Percentiles rank a stretch among this genome's conserved stretches.
Conservation (phyloP, 805 yeast genomes). For the Cyberlindnera meyerae region DNA sequence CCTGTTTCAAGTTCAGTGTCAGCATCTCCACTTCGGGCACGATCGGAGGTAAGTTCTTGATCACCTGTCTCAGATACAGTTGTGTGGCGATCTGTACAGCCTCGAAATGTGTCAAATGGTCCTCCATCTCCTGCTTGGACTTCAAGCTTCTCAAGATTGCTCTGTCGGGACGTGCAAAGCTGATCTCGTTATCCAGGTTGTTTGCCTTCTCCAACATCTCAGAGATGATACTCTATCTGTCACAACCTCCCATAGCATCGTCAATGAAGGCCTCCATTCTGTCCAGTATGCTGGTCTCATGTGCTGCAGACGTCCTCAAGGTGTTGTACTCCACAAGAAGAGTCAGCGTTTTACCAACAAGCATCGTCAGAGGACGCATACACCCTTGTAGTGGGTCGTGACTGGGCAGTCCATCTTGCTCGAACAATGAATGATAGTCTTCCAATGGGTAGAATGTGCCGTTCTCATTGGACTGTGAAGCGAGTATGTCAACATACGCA, state of each 20-base stretch:
- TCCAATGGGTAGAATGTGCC: slow-evolving; percentile 26
- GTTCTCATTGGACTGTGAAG: slow-evolving; percentile 24
- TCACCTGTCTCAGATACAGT: slow-evolving; percentile 49
- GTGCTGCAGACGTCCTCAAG: slow-evolving; percentile 5
- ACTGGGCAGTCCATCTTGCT: background rate
- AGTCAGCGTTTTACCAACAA: slow-evolving; percentile 41
- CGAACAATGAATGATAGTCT: slow-evolving; percentile 17
- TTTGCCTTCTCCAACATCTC: slow-evolving; percentile 20
- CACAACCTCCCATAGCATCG: slow-evolving; percentile 13
- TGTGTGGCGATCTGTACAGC: slow-evolving; percentile 51
- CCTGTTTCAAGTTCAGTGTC: slow-evolving; percentile 42
- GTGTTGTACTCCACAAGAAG: slow-evolving; percentile 15
- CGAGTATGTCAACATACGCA: slow-evolving; percentile 22
- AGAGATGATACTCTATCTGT: slow-evolving; percentile 15
- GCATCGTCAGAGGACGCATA: slow-evolving; percentile 55
- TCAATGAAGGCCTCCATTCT: slow-evolving; percentile 1
- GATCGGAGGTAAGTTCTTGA: slow-evolving; percentile 45
- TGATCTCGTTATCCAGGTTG: slow-evolving; percentile 39
- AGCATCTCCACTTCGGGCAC: slow-evolving; percentile 48
- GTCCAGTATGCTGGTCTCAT: slow-evolving; percentile 1
- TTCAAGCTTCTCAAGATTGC: slow-evolving; percentile 28
- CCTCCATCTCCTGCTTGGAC: slow-evolving; percentile 41
- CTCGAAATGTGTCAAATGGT: slow-evolving; percentile 56
- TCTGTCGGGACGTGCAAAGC: slow-evolving; percentile 43
- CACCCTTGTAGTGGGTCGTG: slow-evolving; percentile 67